Evolutionary conservation across 305 asterid genomes (phyloP).

Genomic region (Nicotiana rustica): DNA sequence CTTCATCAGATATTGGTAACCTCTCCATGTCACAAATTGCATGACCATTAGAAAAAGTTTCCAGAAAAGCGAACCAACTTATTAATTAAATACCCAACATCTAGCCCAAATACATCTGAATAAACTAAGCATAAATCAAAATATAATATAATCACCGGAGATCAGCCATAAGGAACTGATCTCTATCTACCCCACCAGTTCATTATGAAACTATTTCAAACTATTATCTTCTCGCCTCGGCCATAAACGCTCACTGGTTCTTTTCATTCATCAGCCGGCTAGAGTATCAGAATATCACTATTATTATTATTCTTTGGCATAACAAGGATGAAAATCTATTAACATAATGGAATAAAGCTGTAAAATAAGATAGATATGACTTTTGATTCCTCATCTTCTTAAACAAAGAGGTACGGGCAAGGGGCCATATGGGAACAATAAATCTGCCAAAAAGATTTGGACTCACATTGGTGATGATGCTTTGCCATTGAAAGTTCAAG

Average conservation of each 20-base stretch:
- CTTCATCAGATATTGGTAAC: slow-evolving; percentile 50
- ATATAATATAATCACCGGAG: slow-evolving; percentile 30
- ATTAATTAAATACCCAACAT: slow-evolving; percentile 32
- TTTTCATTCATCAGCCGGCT: slow-evolving; percentile 15
- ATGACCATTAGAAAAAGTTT: slow-evolving; percentile 31
- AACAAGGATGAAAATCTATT: slow-evolving; percentile 21
- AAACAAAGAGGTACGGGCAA: slow-evolving; percentile 16
- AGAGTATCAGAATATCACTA: slow-evolving; percentile 24
- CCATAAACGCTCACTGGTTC: neutral
- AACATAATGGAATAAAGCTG: slow-evolving; percentile 11
- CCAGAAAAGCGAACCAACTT: slow-evolving; percentile 35
- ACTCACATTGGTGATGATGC: slow-evolving; percentile 88
- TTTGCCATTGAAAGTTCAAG: slow-evolving; percentile 82
- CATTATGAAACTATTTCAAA: neutral
- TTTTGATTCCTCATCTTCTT: slow-evolving; percentile 27
- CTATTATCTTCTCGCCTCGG: neutral
- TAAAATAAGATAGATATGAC: slow-evolving; percentile 9
- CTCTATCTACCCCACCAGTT: neutral
- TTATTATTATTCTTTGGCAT: neutral
- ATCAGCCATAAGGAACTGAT: slow-evolving; percentile 19
- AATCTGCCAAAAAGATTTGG: slow-evolving; percentile 32
- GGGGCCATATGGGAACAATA: slow-evolving; percentile 21
- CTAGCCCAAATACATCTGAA: slow-evolving; percentile 28
- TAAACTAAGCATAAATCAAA: neutral
- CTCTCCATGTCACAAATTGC: slow-evolving; percentile 52